A percentile compares a stretch with the other conserved stretches of the same genome.
Evolutionary conservation across 305 asterid species (phyloP).

Genomic region (Rubia peregrina): DNA sequence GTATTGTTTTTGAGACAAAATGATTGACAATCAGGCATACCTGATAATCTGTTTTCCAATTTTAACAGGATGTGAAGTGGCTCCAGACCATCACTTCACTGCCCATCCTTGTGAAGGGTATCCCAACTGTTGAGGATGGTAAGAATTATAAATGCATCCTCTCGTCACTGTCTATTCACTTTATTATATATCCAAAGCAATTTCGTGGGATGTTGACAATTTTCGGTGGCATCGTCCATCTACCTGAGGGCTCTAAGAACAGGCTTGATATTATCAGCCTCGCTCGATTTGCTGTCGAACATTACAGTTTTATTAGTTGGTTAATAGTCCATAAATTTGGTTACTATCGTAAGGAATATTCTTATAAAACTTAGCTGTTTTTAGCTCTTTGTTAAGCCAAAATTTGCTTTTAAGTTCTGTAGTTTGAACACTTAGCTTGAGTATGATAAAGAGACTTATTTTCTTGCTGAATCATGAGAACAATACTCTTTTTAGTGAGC

Average conservation of each 20-base stretch:
- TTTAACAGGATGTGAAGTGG: constrained; percentile 83
- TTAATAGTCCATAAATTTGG: background rate
- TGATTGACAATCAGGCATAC: background rate
- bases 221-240: too few relatives aligned
- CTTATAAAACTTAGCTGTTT: background rate
- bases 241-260: too few relatives aligned
- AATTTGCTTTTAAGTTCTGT: background rate
- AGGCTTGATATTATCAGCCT: too few relatives aligned
- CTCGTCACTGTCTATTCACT: constrained; percentile 3
- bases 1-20: background rate
- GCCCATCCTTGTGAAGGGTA: constrained; percentile 91
- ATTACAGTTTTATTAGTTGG: background rate
- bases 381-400: background rate
- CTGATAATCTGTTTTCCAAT: constrained; percentile 15
- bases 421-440: background rate
- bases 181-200: background rate
- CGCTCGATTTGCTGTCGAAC: too few relatives aligned
- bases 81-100: constrained; percentile 75
- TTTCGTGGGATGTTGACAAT: too few relatives aligned
- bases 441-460: background rate
- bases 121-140: constrained; percentile 86
- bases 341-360: background rate
- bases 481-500: background rate
- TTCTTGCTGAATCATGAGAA: background rate
- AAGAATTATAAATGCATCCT: constrained; percentile 21